These are phyloP conservation scores for Crinitomyces ghanaensis DNA, from an alignment of 805 yeast species.

Conservation along the genomic window DNA sequence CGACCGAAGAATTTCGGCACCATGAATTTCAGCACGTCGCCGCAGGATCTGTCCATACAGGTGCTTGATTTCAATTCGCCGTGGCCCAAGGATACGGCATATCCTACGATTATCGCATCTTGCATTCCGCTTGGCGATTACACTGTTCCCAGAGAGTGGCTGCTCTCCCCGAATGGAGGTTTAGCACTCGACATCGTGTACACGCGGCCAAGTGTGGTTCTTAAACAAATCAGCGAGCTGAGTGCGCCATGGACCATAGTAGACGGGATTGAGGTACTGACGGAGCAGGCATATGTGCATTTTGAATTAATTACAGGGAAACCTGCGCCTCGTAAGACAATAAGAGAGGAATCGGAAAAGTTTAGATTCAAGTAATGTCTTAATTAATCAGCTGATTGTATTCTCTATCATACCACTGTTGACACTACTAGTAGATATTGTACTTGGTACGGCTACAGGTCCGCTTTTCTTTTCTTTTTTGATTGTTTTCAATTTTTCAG, in stretches of 20 bases:
- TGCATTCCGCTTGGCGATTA: constrained; percentile 3
- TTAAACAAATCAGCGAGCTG: too few species aligned
- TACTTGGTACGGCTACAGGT: too few species aligned
- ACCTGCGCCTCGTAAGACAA: constrained; percentile 1
- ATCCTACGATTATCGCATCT: constrained; percentile 8
- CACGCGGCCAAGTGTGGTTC: too few species aligned
- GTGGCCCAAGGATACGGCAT: constrained; percentile 5
- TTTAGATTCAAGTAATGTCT: too few species aligned
- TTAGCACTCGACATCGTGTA: constrained; percentile 7
- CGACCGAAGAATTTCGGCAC: constrained; percentile 9
- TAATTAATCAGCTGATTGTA: too few species aligned
- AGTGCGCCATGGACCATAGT: constrained; percentile 4
- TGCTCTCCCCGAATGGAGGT: constrained; percentile 4
- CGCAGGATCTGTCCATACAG: not conserved
- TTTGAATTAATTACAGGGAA: constrained; percentile 4
- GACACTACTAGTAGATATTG: too few species aligned
- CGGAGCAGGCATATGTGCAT: not conserved
- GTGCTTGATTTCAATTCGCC: constrained; percentile 1
- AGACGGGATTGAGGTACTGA: constrained; percentile 1
- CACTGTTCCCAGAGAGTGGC: constrained; percentile 4
- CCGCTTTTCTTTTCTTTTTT: too few species aligned
- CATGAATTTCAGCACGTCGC: constrained; percentile 1
- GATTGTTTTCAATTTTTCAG: too few species aligned
- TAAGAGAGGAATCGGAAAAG: too few species aligned
- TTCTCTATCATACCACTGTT: too few species aligned